A percentile compares a stretch with the other conserved stretches of the same genome.
Evolutionary conservation across 768 basidiomycete species (phyloP).

Genomic region (Lactifluus hygrophoroides): DNA sequence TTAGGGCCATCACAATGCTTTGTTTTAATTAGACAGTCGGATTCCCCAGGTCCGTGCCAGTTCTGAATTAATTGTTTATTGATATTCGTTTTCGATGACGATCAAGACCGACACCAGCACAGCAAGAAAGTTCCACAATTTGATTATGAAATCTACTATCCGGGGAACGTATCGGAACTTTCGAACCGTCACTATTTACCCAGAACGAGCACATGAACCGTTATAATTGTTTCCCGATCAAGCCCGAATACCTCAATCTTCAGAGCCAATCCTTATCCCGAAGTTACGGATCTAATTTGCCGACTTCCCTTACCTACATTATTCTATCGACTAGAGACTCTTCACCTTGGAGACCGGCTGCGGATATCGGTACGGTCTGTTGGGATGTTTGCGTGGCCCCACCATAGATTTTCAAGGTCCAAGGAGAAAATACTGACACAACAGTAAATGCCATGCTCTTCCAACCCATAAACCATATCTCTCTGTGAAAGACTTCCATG

Average conservation of each 20-base stretch:
- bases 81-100: too few relatives aligned
- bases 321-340: constrained; percentile 74
- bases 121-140: too few relatives aligned
- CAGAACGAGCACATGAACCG: too few relatives aligned
- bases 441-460: constrained; percentile 65
- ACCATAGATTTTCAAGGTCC: constrained; percentile 78
- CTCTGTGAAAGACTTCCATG: constrained; percentile 68
- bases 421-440: constrained; percentile 65
- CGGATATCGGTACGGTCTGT: constrained; percentile 71
- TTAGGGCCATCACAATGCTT: constrained; percentile 71
- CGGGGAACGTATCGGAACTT: too few relatives aligned
- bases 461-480: constrained; percentile 65
- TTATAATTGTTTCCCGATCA: too few relatives aligned
- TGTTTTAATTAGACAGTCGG: constrained; percentile 81
- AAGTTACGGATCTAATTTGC: constrained; percentile 80
- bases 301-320: constrained; percentile 76
- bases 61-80: constrained; percentile 68
- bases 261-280: constrained; percentile 74
- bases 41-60: constrained; percentile 76
- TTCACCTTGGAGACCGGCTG: constrained; percentile 78
- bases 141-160: too few relatives aligned
- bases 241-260: constrained; percentile 43
- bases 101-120: too few relatives aligned
- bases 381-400: constrained; percentile 60
- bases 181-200: too few relatives aligned